Evolutionary conservation across 73 alveolate genomes (phyloP).

Genomic region (Tetrahymena thermophila): DNA sequence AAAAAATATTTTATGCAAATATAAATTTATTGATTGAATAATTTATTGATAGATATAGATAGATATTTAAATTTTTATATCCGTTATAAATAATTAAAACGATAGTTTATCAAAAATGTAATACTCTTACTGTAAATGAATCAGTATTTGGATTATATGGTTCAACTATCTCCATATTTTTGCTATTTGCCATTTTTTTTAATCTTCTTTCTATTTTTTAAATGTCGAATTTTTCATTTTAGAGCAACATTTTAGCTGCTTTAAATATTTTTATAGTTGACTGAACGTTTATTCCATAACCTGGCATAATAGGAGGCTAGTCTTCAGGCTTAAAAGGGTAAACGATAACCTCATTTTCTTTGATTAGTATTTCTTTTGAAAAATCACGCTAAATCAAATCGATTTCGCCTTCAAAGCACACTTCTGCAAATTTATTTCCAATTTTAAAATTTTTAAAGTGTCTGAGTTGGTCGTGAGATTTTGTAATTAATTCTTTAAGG

Average conservation of each 20-base stretch:
- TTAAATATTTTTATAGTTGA: neutral
- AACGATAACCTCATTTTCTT: neutral
- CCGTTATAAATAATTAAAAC: neutral
- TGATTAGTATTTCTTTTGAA: neutral
- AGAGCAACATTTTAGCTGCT: neutral
- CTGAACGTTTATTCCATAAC: neutral
- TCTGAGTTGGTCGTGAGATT: neutral
- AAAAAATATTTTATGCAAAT: too few species aligned
- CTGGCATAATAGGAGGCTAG: neutral
- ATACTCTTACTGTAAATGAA: neutral
- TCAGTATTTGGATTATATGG: neutral
- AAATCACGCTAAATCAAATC: neutral
- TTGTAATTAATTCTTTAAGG: neutral
- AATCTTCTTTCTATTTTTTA: neutral
- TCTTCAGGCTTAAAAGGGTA: neutral
- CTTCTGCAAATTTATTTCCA: neutral
- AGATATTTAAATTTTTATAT: neutral
- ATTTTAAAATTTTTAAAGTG: neutral
- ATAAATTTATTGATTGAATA: too few species aligned
- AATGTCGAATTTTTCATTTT: neutral
- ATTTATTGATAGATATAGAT: neutral
- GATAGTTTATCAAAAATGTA: neutral
- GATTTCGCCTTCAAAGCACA: neutral
- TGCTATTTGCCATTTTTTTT: neutral
- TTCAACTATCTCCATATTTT: neutral